phyloP scores from a whole-genome alignment of 1,139 yeast genomes.

The Yamadazyma aaseri region DNA sequence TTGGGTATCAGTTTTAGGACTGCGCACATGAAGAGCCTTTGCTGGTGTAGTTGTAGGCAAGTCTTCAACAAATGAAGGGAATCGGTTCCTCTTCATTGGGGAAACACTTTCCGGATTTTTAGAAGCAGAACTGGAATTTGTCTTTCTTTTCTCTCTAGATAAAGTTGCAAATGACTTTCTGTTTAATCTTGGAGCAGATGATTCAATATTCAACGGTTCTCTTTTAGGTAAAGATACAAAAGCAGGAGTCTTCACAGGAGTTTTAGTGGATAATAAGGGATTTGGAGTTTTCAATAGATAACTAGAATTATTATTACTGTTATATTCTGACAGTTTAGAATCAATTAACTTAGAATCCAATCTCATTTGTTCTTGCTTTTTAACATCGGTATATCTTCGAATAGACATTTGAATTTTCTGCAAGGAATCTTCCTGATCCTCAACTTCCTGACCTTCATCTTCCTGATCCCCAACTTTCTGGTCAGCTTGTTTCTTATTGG shows the following conservation, averaged over 20 bases:
- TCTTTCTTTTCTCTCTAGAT: constrained; percentile 7
- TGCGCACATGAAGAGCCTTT: not conserved
- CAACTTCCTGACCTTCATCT: constrained; percentile 1
- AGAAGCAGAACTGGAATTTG: constrained; percentile 3
- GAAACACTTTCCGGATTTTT: constrained; percentile 9
- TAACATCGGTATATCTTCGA: constrained; percentile 12
- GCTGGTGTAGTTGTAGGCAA: constrained; percentile 1
- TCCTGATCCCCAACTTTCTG: not conserved
- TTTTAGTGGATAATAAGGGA: constrained; percentile 2
- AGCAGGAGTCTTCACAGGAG: constrained; percentile 26
- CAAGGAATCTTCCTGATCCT: constrained; percentile 15
- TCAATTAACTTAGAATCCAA: not conserved
- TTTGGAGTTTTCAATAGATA: constrained; percentile 6
- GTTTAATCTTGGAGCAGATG: constrained; percentile 15
- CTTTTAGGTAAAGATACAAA: constrained; percentile 42
- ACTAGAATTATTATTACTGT: not conserved
- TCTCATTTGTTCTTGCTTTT: constrained; percentile 1
- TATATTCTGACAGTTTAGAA: not conserved
- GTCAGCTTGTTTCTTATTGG: too few species aligned
- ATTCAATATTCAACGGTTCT: constrained; percentile 34
- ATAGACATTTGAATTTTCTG: constrained; percentile 17
- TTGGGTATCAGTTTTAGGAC: not conserved
- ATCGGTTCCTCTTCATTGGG: constrained; percentile 15
- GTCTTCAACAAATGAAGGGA: constrained; percentile 15
- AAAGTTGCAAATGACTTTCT: constrained; percentile 12